Percentiles rank a stretch among this genome's conserved stretches.
Evolutionary conservation across 768 basidiomycete species (phyloP).

Genomic region (Sporobolomyces phaffii): DNA sequence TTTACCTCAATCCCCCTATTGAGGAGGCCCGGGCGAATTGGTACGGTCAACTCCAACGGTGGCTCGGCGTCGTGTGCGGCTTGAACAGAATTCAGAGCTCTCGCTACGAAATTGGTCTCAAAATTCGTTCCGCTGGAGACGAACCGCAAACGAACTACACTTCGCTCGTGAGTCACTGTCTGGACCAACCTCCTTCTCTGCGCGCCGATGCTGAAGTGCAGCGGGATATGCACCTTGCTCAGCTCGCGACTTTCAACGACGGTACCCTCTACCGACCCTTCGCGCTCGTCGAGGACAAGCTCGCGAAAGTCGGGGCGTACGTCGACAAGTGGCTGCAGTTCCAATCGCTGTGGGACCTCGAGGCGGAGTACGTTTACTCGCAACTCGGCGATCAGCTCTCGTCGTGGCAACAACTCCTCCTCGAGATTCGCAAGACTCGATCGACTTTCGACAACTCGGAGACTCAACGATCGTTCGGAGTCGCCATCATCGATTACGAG

Average conservation of each 20-base stretch:
- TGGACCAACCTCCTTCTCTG: neutral
- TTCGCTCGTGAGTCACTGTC: slow-evolving; percentile 58
- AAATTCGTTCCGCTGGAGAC: slow-evolving; percentile 64
- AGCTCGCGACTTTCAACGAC: slow-evolving; percentile 72
- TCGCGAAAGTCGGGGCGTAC: slow-evolving; percentile 79
- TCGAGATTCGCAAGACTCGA: slow-evolving; percentile 93
- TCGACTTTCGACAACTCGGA: slow-evolving; percentile 96
- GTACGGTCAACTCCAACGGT: slow-evolving; percentile 81
- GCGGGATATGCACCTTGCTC: neutral
- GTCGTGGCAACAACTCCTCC: slow-evolving; percentile 86
- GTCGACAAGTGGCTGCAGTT: slow-evolving; percentile 98
- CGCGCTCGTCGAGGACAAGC: slow-evolving; percentile 75
- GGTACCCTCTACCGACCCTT: slow-evolving; percentile 74
- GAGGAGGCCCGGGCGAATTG: slow-evolving; percentile 85
- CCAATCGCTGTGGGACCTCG: slow-evolving; percentile 97
- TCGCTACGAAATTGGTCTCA: slow-evolving; percentile 90
- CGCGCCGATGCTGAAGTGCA: slow-evolving; percentile 11
- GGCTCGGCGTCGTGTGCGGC: slow-evolving; percentile 86
- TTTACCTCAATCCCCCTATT: slow-evolving; percentile 96
- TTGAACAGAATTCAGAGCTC: slow-evolving; percentile 85
- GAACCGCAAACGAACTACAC: slow-evolving; percentile 71
- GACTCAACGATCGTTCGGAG: slow-evolving; percentile 82
- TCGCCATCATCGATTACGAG: slow-evolving; percentile 93
- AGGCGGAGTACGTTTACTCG: slow-evolving; percentile 92
- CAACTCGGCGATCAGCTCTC: slow-evolving; percentile 88